Conservation (phyloP, 495 filamentous ascomycete genomes). For the Clavariopsis aquatica region DNA sequence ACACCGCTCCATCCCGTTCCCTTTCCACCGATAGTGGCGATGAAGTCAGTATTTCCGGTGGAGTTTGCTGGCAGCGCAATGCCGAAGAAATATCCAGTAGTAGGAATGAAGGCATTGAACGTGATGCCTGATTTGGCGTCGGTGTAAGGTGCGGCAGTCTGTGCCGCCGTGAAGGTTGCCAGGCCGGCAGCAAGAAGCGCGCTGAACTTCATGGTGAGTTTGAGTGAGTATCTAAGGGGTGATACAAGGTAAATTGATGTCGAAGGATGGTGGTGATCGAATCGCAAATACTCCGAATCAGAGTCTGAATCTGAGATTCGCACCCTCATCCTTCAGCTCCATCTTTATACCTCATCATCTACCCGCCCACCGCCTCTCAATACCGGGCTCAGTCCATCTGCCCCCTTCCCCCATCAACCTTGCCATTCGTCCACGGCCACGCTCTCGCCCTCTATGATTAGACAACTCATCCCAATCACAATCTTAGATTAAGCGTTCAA, state of each 20-base stretch:
- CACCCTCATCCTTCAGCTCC: neutral
- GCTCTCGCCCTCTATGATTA: constrained; percentile 18
- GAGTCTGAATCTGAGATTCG: neutral
- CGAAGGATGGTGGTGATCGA: no score
- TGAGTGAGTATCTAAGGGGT: no score
- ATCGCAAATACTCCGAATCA: neutral
- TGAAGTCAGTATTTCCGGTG: constrained; percentile 29
- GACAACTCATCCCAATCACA: neutral
- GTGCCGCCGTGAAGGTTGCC: constrained; percentile 15
- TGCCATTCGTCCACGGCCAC: neutral
- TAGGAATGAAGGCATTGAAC: constrained; percentile 24
- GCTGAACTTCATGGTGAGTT: constrained; percentile 34
- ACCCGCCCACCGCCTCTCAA: neutral
- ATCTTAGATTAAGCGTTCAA: neutral
- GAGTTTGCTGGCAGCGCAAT: constrained; percentile 24
- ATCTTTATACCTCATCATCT: constrained; percentile 5
- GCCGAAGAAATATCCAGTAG: constrained; percentile 31
- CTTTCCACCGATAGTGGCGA: constrained; percentile 33
- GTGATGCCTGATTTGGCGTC: constrained; percentile 36
- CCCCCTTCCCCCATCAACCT: neutral
- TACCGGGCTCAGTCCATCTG: neutral
- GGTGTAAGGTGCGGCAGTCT: constrained; percentile 25
- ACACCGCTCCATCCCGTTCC: constrained; percentile 36
- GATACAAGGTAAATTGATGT: neutral
- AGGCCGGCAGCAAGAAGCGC: constrained; percentile 14